Percentiles rank a stretch among this genome's conserved stretches.
Conservation (phyloP, 2,329 filamentous ascomycete species). For the Aspergillus sp. region DNA sequence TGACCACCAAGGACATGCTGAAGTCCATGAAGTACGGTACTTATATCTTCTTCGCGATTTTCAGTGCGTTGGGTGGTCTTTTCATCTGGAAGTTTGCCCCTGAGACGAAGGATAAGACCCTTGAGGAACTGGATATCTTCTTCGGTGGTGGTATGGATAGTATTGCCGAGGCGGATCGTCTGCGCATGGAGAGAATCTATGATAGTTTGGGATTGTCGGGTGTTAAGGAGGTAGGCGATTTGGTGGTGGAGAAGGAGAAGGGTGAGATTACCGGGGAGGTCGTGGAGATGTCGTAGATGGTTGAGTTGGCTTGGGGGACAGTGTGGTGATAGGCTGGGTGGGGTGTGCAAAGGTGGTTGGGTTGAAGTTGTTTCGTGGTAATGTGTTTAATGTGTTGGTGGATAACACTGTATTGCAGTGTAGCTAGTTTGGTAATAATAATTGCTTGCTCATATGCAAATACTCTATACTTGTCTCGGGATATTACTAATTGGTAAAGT, state of each 20-base stretch:
- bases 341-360: not conserved
- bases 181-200: constrained; percentile 74
- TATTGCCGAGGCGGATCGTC: constrained; percentile 44
- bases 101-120: constrained; percentile 53
- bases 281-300: constrained; percentile 12
- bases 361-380: not conserved
- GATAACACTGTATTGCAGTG: no score
- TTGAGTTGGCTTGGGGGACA: not conserved
- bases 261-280: constrained; percentile 18
- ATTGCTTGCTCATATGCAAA: no score
- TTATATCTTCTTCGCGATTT: constrained; percentile 47
- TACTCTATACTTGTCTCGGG: no score
- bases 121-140: constrained; percentile 62
- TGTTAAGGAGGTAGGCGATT: constrained; percentile 27
- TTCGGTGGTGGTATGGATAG: constrained; percentile 34
- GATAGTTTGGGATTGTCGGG: constrained; percentile 63
- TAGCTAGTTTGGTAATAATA: no score
- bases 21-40: constrained; percentile 32
- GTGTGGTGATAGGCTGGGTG: not conserved
- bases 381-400: not conserved
- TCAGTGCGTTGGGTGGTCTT: constrained; percentile 36
- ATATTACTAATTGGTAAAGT: no score
- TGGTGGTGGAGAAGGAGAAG: constrained; percentile 24
- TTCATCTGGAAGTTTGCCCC: constrained; percentile 43
- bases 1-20: constrained; percentile 35